Conservation (phyloP, 75 land plant species). For the Larix kaempferi region DNA sequence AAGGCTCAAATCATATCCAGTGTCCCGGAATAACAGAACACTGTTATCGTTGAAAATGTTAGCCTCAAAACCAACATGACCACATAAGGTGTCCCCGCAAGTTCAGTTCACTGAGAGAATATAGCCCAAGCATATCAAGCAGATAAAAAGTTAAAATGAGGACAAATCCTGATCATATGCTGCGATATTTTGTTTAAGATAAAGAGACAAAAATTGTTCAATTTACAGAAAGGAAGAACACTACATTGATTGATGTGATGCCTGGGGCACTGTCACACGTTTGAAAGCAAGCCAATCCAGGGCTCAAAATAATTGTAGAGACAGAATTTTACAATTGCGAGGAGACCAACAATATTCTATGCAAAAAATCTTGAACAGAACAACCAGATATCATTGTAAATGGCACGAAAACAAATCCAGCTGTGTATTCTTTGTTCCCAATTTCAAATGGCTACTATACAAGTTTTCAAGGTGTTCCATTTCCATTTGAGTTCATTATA, state of each 20-base stretch:
- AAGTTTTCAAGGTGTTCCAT: not conserved
- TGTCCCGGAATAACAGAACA: not conserved
- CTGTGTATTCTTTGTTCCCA: not conserved
- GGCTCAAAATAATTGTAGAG: not conserved
- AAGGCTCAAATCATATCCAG: not conserved
- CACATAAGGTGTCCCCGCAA: not conserved
- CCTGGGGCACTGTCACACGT: not conserved
- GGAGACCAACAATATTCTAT: not conserved
- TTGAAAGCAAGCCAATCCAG: not conserved
- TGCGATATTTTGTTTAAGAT: too few relatives aligned
- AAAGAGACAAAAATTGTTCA: too few relatives aligned
- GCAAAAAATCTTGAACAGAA: not conserved
- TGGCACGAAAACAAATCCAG: not conserved
- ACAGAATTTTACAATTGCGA: not conserved
- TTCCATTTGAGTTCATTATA: not conserved
- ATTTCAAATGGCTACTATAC: not conserved
- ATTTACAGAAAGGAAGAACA: too few relatives aligned
- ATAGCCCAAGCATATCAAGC: not conserved
- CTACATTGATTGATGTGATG: too few relatives aligned
- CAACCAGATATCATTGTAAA: not conserved
- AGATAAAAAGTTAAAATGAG: too few relatives aligned
- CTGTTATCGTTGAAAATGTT: not conserved
- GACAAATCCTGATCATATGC: too few relatives aligned
- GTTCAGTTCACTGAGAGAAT: not conserved
- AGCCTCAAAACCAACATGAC: not conserved